These are phyloP conservation scores for Holtermanniella nyarrowii DNA, from an alignment of 768 basidiomycete genomes.

Conservation along the genomic window DNA sequence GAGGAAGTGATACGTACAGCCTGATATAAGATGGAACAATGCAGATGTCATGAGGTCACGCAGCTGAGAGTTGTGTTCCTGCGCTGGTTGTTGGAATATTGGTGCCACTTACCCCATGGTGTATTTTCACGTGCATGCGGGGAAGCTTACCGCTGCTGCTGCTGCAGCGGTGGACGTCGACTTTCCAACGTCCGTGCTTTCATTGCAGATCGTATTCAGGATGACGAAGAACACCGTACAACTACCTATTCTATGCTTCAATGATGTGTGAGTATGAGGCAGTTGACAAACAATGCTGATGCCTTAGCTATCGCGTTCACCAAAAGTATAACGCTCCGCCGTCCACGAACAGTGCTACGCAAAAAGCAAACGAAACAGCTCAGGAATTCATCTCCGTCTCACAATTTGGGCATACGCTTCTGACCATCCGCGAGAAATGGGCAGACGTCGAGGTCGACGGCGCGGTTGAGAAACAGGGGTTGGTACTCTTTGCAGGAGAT, in stretches of 20 bases:
- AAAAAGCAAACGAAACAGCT: neutral
- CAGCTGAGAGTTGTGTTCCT: too few species aligned
- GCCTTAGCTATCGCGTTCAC: conserved; percentile 56
- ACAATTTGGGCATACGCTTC: conserved; percentile 66
- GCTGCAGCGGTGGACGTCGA: too few species aligned
- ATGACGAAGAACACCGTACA: too few species aligned
- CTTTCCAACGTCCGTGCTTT: too few species aligned
- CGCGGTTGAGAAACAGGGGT: conserved; percentile 56
- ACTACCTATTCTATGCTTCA: conserved; percentile 41
- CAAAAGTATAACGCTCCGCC: conserved; percentile 50
- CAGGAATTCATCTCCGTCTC: conserved; percentile 69
- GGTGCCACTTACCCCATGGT: too few species aligned
- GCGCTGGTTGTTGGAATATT: too few species aligned
- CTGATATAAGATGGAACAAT: too few species aligned
- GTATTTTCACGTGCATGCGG: too few species aligned
- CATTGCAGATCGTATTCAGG: too few species aligned
- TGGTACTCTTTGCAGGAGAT: conserved; percentile 80
- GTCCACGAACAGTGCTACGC: conserved; percentile 11
- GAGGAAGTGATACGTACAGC: neutral
- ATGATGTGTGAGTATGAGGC: conserved; percentile 34
- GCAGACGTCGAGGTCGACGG: conserved; percentile 25
- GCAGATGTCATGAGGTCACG: too few species aligned
- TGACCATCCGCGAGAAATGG: conserved; percentile 57
- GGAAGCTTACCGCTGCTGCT: too few species aligned
- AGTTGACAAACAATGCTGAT: too few species aligned